A percentile compares a stretch with the other conserved stretches of the same genome.
These are phyloP conservation scores for Podila clonocystis DNA, from an alignment of 192 early-diverging fungal species.

Conservation along the genomic window DNA sequence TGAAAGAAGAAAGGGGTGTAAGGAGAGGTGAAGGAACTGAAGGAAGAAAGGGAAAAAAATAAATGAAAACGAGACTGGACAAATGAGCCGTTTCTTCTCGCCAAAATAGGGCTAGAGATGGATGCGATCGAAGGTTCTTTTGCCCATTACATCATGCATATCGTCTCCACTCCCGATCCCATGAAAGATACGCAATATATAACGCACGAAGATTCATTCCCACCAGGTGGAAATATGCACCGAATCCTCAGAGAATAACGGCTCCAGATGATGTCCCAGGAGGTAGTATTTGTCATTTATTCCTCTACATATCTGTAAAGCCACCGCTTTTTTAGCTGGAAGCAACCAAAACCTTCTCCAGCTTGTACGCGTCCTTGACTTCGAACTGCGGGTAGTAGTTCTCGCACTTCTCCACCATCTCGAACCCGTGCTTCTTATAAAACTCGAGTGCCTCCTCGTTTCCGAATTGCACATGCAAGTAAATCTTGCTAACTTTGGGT, in stretches of 20 bases:
- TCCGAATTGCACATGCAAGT: conserved; percentile 86
- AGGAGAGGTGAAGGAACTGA: neutral
- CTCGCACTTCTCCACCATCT: conserved; percentile 60
- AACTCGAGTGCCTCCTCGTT: conserved; percentile 86
- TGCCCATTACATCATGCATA: too few relatives aligned
- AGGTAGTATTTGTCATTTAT: too few relatives aligned
- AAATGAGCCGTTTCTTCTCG: too few relatives aligned
- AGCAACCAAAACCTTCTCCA: conserved; percentile 52
- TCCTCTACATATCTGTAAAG: too few relatives aligned
- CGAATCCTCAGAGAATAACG: too few relatives aligned
- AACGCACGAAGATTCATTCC: too few relatives aligned
- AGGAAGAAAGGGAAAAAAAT: neutral
- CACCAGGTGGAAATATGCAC: too few relatives aligned
- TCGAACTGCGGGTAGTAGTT: conserved; percentile 88
- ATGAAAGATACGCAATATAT: too few relatives aligned
- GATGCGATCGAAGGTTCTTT: too few relatives aligned
- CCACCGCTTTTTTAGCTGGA: neutral
- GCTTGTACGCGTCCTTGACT: conserved; percentile 83
- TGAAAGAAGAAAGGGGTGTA: neutral
- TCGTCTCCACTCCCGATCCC: too few relatives aligned
- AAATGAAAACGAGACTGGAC: neutral
- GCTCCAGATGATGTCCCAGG: too few relatives aligned
- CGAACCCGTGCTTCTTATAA: conserved; percentile 85
- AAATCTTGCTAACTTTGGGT: conserved; percentile 64
- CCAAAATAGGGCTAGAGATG: too few relatives aligned